Conservation (phyloP, 2,329 filamentous ascomycete species). For the Parafenestella ontariensis region DNA sequence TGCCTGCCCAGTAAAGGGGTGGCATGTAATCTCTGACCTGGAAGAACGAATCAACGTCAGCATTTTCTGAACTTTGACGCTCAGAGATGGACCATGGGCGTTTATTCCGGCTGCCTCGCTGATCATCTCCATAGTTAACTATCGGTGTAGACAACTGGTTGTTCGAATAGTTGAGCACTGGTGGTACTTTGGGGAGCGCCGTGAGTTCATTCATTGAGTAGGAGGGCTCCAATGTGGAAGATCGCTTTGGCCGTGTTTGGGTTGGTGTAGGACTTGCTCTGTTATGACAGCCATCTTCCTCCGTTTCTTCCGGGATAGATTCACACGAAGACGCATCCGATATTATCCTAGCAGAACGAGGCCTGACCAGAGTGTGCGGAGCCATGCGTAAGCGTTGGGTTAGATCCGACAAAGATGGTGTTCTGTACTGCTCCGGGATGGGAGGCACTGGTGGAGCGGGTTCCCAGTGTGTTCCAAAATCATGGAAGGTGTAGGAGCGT, state of each 20-base stretch:
- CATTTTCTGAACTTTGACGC: constrained; percentile 10
- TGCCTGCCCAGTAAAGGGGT: constrained; percentile 43
- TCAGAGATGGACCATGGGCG: constrained; percentile 16
- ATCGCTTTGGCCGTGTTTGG: background rate
- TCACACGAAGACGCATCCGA: constrained; percentile 8
- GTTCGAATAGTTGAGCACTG: background rate
- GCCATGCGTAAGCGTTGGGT: background rate
- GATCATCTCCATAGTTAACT: background rate
- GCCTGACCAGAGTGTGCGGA: background rate
- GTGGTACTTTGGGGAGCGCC: background rate
- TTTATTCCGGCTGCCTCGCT: background rate
- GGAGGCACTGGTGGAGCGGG: constrained; percentile 31
- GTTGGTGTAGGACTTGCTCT: background rate
- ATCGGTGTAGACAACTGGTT: background rate
- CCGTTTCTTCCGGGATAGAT: constrained; percentile 11
- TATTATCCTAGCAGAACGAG: background rate
- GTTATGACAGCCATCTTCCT: background rate
- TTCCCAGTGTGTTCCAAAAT: constrained; percentile 22
- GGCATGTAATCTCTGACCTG: constrained; percentile 47
- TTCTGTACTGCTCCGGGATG: constrained; percentile 31
- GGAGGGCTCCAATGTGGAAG: background rate
- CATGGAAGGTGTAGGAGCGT: constrained; percentile 38
- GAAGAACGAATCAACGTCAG: constrained; percentile 24
- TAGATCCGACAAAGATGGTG: constrained; percentile 22
- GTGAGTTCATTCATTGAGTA: constrained; percentile 1